phyloP scores from a whole-genome alignment of 1,284 basidiomycete species.

The Cryptococcus sp. region DNA sequence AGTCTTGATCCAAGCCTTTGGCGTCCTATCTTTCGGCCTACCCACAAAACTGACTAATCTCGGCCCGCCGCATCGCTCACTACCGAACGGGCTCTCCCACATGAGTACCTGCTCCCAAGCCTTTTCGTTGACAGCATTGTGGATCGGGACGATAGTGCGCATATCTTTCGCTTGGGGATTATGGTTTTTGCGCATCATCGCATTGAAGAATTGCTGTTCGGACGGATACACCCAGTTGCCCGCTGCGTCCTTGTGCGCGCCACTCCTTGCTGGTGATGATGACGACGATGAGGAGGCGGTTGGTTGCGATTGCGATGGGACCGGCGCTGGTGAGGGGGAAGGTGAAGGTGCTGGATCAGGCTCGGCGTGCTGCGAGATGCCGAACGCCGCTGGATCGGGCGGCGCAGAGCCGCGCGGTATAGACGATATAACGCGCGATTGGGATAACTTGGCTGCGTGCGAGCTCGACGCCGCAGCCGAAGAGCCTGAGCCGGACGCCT shows the following conservation, averaged over 20 bases:
- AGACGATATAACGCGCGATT: constrained; percentile 77
- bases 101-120: constrained; percentile 88
- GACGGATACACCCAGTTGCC: constrained; percentile 97
- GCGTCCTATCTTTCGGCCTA: constrained; percentile 61
- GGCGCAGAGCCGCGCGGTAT: constrained; percentile 66
- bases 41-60: constrained; percentile 55
- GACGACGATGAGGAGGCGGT: constrained; percentile 17
- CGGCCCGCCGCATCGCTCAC: constrained; percentile 75
- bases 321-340: not conserved
- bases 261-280: constrained; percentile 10
- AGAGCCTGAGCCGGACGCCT: constrained; percentile 8
- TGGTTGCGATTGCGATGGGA: constrained; percentile 12
- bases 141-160: constrained; percentile 94
- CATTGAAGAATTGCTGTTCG: constrained; percentile 92
- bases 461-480: not conserved
- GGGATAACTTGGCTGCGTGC: constrained; percentile 31
- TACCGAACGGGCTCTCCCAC: constrained; percentile 83
- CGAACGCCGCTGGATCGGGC: too few relatives aligned
- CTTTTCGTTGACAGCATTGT: constrained; percentile 98
- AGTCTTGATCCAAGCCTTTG: constrained; percentile 78
- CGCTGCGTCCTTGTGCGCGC: constrained; percentile 31
- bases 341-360: constrained; percentile 4
- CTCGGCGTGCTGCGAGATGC: not conserved
- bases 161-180: constrained; percentile 76
- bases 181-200: constrained; percentile 92